phyloP scores from a whole-genome alignment of 2,329 filamentous ascomycete genomes.

The Colletotrichum tropicicola region DNA sequence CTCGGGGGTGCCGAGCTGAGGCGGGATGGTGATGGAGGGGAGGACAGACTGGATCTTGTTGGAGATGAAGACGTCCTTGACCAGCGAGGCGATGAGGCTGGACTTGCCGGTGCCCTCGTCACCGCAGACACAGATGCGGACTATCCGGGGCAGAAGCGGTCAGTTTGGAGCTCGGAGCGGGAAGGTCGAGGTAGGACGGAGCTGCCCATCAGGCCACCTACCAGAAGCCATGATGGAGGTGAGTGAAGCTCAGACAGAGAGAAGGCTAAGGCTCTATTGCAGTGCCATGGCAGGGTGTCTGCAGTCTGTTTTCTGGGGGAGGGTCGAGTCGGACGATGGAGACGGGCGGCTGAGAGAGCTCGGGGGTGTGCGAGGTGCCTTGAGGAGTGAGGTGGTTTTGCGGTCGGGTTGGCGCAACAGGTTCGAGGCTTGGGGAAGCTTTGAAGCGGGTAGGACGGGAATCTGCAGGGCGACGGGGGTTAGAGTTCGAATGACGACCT shows the following conservation, averaged over 20 bases:
- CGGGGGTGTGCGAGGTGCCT: background rate
- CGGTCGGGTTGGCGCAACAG: slow-evolving; percentile 1
- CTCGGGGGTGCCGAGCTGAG: slow-evolving; percentile 90
- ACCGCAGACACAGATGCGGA: slow-evolving; percentile 95
- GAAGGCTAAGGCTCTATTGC: slow-evolving; percentile 4
- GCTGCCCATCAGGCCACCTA: slow-evolving; percentile 27
- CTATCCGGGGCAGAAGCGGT: slow-evolving; percentile 45
- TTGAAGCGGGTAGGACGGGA: slow-evolving; percentile 20
- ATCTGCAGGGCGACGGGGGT: slow-evolving; percentile 26
- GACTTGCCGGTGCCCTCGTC: slow-evolving; percentile 94
- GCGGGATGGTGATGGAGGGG: slow-evolving; percentile 93
- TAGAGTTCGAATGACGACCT: slow-evolving; percentile 29
- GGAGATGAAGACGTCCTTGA: slow-evolving; percentile 96
- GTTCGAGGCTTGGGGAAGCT: slow-evolving; percentile 21
- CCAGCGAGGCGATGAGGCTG: slow-evolving; percentile 91
- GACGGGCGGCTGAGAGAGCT: background rate
- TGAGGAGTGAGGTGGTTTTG: background rate
- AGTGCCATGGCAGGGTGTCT: slow-evolving; percentile 22
- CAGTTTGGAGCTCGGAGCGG: slow-evolving; percentile 13
- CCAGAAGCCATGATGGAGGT: slow-evolving; percentile 30
- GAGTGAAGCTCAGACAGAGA: background rate
- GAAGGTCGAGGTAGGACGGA: background rate
- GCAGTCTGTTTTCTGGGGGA: background rate
- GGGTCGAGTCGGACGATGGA: background rate
- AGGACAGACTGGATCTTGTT: slow-evolving; percentile 95